Evolutionary conservation across 163 green algal species (phyloP), one percentile per base, ranked within the genome.

Genomic region (Prototheca cutis): DNA sequence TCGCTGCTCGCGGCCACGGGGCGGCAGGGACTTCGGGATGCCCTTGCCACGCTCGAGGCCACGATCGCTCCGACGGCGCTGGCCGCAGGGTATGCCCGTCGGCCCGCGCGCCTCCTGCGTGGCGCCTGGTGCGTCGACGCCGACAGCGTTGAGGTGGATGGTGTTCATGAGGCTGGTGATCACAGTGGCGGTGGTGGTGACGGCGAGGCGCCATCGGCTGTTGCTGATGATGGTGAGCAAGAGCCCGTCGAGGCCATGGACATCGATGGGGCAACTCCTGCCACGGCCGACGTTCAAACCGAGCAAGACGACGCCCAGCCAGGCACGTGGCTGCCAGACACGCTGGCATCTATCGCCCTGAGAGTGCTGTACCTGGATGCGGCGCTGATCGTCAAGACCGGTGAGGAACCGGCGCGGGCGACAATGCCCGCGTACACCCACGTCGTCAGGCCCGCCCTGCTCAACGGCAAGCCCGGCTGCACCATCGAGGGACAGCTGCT

Each of bases 311-410:
- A 73, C 40, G 23, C 30, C 2, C 3, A 40, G 23, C 7, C 4
- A 17, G n/a, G 27, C 25, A 62, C 58, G 10, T 95, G 87, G 87
- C 74, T 95, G 45, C 87, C 87, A 3, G 47, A 75, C 30, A 94
- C 87, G 1, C 57, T 61, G 10, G 58, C 83, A 4, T 76, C 80
- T 0, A 24, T 94, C 23, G 63, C 68, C 39, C 67, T 91, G 62
- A 72, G 85, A 15, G 53, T 95, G 39, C 53, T 66, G 32, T 66
- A 74, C 2, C 59, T 95, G 21, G 84, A 93, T 55, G 73, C 87
- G 0, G 61, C 80, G 3, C 60, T 94, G 31, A 48, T 78, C 2
- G 92, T 86, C 66, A 29, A 36, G 2, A 57, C 61, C 10, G 63
- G 55, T 24, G 32, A 56, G 45, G 53, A 27, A 25, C 63, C 69